Evolutionary conservation across 2,329 filamentous ascomycete genomes (phyloP), one percentile per base, ranked within the genome.

Genomic region (Fusarium luffae): DNA sequence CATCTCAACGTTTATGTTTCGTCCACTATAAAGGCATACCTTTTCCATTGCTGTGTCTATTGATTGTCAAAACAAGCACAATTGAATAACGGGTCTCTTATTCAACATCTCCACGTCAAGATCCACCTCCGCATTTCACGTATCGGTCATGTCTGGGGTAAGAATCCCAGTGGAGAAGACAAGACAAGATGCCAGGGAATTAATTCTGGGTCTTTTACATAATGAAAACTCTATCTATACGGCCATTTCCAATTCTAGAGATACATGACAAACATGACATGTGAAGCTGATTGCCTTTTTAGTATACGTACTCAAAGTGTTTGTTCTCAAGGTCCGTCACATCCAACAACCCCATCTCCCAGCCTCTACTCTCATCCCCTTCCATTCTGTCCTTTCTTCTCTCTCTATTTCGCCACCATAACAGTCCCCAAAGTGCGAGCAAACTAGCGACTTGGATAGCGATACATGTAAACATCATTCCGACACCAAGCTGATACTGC

Each of bases 401-500:
- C 0, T 63, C 64, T 7, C 48, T 19, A 13, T 70, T 69, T 12
- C 66, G 51, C 4, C 7, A 5, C 69, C 69, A 72, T 0, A 72
- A 19, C 1, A 72, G 5, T 1, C 42, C 49, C 70, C 66, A 72
- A 0, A 72, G 23, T 0, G 47, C 37, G 3, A 66, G 21, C 7
- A 72, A 55, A 21, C 50, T 68, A 0, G 55, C 18, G 0, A 71
- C 50, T 4, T 72, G 70, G 1, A 66, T 52, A 0, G 67, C 70
- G 3, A 73, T 66, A 0, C 70, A 72, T 0, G 68, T 59, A 6
- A 73, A 71, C 70, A 72, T 72, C 70, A 72, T 72, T 3, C 63
- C 69, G 0, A 72, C 66, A 2, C 69, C 70, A 21, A 71, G 59
- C 1, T 41, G 43, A 12, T 71, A 71, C 5, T 55, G 44, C 2